Conservation (phyloP, 2,329 filamentous ascomycete species). For the Xylaria sp. region DNA sequence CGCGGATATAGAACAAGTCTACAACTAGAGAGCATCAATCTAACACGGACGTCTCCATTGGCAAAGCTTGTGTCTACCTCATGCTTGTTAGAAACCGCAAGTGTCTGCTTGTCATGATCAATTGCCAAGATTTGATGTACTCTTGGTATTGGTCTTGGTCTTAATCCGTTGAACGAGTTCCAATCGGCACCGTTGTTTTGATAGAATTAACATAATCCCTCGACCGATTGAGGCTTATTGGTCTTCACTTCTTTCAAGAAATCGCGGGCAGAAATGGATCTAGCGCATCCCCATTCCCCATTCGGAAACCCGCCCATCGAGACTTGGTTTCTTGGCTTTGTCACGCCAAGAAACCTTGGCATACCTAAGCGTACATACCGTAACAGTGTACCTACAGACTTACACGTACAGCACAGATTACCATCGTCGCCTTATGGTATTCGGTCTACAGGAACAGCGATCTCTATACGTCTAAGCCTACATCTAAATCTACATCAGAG, state of each 20-base stretch:
- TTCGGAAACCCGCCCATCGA: conserved; percentile 16
- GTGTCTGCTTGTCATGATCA: neutral
- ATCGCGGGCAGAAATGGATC: conserved; percentile 10
- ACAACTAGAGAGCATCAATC: neutral
- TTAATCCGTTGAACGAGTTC: neutral
- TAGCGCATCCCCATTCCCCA: conserved; percentile 16
- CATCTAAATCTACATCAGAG: conserved; percentile 6
- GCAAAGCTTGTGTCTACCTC: conserved; percentile 11
- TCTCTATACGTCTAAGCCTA: neutral
- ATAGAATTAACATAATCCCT: conserved; percentile 11
- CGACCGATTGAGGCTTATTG: conserved; percentile 22
- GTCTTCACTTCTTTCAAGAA: conserved; percentile 3
- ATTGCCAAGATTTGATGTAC: conserved; percentile 22
- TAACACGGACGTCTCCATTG: neutral
- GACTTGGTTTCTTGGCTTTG: conserved; percentile 18
- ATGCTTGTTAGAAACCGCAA: conserved; percentile 5
- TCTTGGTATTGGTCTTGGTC: conserved; percentile 22
- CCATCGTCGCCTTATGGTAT: neutral
- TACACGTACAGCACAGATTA: neutral
- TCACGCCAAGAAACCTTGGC: conserved; percentile 6
- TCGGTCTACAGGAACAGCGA: conserved; percentile 6
- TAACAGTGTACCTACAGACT: neutral
- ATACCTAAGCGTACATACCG: neutral
- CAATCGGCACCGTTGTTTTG: conserved; percentile 10
- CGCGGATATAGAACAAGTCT: neutral